Evolutionary conservation across 108 stramenopile species (phyloP), one percentile per base, ranked within the genome.

Genomic region (Skeletonema tropicum): DNA sequence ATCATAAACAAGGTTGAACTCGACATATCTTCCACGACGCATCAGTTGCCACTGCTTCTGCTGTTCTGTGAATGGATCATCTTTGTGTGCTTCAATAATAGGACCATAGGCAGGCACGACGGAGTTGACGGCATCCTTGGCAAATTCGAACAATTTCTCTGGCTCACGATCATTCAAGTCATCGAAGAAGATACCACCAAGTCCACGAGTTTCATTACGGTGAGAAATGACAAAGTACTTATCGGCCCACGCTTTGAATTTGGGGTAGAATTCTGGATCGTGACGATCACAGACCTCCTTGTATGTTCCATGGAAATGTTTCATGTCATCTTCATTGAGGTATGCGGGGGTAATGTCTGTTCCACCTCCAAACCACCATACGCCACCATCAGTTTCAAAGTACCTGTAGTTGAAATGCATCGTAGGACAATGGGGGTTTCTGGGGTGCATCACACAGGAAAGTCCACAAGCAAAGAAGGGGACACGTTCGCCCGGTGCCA

Each of bases 381-480:
- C 95, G n/a, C 97, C 97, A 57, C 96, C 96, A 71, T 97, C 97
- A 12, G 98, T 98, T 85, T 99, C 97, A 82, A 99, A 99, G 85
- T 98, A 98, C 5, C 99, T 91, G 87, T 98, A 99, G 88, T 99
- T 99, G 90, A 98, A 98, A 83, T 99, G 99, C 97, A 98, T 98
- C 41, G 99, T 99, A 26, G 99, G 98, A 63, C 91, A 92, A 83
- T 78, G 69, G 0, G 98, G 99, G 82, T 99, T 99, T 64, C 90
- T 87, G 13, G 99, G 99, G 68, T 99, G 99, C 96, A 99, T 98
- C 26, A 99, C 99, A 62, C 95, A 92, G 52, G 84, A 86, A 61
- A 99, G 70, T 23, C 99, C 99, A 68, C 96, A 96, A 2, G 98
- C 99, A 75, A 98, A 98, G 86, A 99, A 99, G 19, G 97, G 97